Percentiles rank a stretch among this genome's conserved stretches.
phyloP scores from a whole-genome alignment of 495 filamentous ascomycete genomes.

The Neurospora hispaniola region DNA sequence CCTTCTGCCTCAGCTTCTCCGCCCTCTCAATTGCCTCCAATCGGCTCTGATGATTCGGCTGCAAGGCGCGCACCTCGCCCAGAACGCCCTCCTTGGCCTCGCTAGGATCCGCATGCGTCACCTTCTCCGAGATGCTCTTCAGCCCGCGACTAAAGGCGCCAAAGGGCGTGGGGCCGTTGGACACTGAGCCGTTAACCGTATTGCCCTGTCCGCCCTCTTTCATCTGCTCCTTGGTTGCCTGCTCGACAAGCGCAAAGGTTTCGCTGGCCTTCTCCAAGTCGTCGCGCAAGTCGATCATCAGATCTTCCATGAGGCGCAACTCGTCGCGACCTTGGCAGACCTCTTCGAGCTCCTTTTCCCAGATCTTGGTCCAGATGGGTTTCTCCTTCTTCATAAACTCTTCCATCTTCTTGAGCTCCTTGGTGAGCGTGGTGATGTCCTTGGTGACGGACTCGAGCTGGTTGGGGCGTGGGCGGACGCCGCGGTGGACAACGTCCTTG shows the following conservation, averaged over 20 bases:
- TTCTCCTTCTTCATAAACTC: slow-evolving; percentile 86
- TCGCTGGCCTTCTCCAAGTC: slow-evolving; percentile 89
- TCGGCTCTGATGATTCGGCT: slow-evolving; percentile 87
- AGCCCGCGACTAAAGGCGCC: slow-evolving; percentile 49
- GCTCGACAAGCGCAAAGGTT: slow-evolving; percentile 89
- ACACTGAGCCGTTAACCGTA: slow-evolving; percentile 25
- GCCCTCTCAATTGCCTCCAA: slow-evolving; percentile 93
- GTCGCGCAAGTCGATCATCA: slow-evolving; percentile 82
- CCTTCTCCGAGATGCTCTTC: slow-evolving; percentile 42
- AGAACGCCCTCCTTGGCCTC: slow-evolving; percentile 84
- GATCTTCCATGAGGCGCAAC: slow-evolving; percentile 86
- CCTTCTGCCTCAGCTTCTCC: slow-evolving; percentile 77
- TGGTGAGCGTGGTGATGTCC: slow-evolving; percentile 67
- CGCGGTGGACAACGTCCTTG: slow-evolving; percentile 90
- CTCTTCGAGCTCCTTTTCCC: slow-evolving; percentile 89
- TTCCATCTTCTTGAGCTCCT: slow-evolving; percentile 90
- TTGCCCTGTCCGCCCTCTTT: slow-evolving; percentile 46
- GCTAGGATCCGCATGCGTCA: slow-evolving; percentile 51
- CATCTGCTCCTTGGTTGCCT: slow-evolving; percentile 92
- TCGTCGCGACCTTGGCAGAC: slow-evolving; percentile 93
- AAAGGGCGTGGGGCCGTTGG: slow-evolving; percentile 30
- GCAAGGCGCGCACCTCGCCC: slow-evolving; percentile 85
- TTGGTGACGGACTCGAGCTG: slow-evolving; percentile 82
- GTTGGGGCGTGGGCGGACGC: slow-evolving; percentile 83
- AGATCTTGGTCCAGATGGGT: slow-evolving; percentile 94